Percentiles rank a stretch among this genome's conserved stretches.
These are phyloP conservation scores for Penicillium janthinellum DNA, from an alignment of 2,329 filamentous ascomycete species.

Conservation along the genomic window DNA sequence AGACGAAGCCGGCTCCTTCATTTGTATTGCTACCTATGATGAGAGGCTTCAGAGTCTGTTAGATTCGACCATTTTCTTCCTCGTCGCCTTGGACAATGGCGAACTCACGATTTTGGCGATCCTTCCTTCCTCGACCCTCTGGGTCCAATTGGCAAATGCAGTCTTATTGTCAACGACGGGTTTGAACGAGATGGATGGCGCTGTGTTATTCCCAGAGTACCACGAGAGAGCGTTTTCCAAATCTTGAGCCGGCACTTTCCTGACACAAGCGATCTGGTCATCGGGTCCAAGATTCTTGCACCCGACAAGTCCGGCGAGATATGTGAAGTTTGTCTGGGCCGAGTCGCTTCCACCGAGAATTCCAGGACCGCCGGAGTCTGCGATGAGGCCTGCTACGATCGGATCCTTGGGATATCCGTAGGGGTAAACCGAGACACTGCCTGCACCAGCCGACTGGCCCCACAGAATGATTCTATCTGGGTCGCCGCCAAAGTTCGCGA, in stretches of 20 bases:
- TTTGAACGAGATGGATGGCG: conserved; percentile 4
- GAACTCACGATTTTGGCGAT: conserved; percentile 9
- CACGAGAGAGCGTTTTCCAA: conserved; percentile 27
- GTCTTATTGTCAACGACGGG: conserved; percentile 7
- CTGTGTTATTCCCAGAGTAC: conserved; percentile 21
- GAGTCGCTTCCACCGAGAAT: conserved; percentile 4
- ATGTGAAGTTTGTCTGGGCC: conserved; percentile 18
- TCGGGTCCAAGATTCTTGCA: conserved; percentile 21
- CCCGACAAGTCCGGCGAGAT: conserved; percentile 27
- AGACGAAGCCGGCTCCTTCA: conserved; percentile 12
- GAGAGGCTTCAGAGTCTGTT: conserved; percentile 2
- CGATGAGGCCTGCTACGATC: conserved; percentile 20
- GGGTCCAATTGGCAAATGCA: conserved; percentile 8
- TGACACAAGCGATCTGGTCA: conserved; percentile 28
- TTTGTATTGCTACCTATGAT: conserved; percentile 14
- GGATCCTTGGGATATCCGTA: conserved; percentile 29
- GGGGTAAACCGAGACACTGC: conserved; percentile 7
- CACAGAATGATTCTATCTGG: conserved; percentile 37
- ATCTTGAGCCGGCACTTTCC: conserved; percentile 18
- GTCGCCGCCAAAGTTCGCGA: conserved; percentile 40
- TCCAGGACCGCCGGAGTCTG: conserved; percentile 21
- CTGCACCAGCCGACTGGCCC: conserved; percentile 48
- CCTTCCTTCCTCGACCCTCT: conserved; percentile 6
- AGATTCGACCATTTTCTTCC: neutral
- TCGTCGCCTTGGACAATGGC: neutral